Base-by-base conservation (phyloP, 352 stramenopile species). In the Halophytophthora batemanensis region DNA sequence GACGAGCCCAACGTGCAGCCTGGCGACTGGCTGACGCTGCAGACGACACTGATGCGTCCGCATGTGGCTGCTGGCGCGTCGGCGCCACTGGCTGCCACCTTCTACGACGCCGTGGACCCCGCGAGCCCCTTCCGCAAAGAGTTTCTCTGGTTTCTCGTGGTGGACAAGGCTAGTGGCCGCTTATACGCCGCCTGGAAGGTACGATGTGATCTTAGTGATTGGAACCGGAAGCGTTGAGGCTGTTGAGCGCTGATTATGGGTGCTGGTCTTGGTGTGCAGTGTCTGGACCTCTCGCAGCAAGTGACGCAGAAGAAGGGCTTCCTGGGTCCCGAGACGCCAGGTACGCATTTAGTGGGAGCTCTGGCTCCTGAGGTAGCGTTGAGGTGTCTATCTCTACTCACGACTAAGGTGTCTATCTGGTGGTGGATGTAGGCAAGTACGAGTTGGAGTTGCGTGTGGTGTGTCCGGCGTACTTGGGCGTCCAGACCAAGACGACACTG, bases 11-110 rank as follows among this genome's bases (percentile, higher is more conserved):
- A 78, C 51, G 69, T 90, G 40, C 82, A 86, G 35, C 73, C 83
- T 29, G 71, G 77, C 44, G 83, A 93, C 57, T 93, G 75, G 76
- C 59, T 93, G 45, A 93, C 78, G n/a, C 50, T 88, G 29, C 61
- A 83, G 48, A 66, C 85, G 15, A 72, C 46, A 10, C 37, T 88
- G 39, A 59, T 61, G 34, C 80, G 83, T 23, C 54, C 74, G 33
- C 78, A 90, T 42, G 40, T 91, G 10, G 50, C 59, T 22, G 36
- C 40, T 3, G 66, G 66, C 6, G 64, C 74, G 22, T 61, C 52
- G 25, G 78, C 82, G n/a, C 58, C 74, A 3, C 60, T 82, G 14
- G 76, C 80, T 14, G 62, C 73, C 35, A 91, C 80, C 11, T 66
- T 90, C 34, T 90, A 84, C 47, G 82, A 91, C 43, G 66, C 82